Evolutionary conservation across 345 rosid genomes (phyloP), one percentile per base, ranked within the genome.

Genomic region (Nasturtium officinale): DNA sequence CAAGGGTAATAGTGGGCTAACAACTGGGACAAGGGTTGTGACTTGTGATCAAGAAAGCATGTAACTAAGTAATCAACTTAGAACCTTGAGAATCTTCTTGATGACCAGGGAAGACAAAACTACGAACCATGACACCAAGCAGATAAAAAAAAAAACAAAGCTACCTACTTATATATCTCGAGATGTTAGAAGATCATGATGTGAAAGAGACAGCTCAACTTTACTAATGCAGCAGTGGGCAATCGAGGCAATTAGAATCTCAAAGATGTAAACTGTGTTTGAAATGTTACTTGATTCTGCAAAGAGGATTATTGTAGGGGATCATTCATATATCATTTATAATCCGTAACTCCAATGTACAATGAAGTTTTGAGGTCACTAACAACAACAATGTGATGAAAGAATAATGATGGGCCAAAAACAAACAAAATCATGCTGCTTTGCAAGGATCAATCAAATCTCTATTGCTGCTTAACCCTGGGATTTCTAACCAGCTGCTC

Each of bases 341-440:
- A 45, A 72, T 60, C 35, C 1, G 5, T 50, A 45, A 45, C 10
- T 30, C 29, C 5, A 3, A 42, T 67, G 32, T 72, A 72, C 30
- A 45, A 55, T 65, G 35, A 42, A 21, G 5, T 21, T 30, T 54
- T 43, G 64, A 54, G 55, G 47, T 54, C 5, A 18, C 64, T 67
- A 12, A 52, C 54, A 33, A 76, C 75, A 76, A 69, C 52, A 61
- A 69, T 35, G 51, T 69, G 26, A 35, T 56, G 48, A 47, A 46
- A 32, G 37, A 57, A 45, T 32, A 55, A 12, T 43, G 48, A 35
- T 64, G 38, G 4, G n/a, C 5, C 35, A 20, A 63, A 25, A 25
- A 37, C 17, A 11, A 53, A 45, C 21, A 9, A 32, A 20, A 54
- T 71, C 30, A 37, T 35, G 28, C 51, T 60, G 20, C 9, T 23